Conservation (phyloP, 129 eudicot genomes). For the Tanacetum coccineum region DNA sequence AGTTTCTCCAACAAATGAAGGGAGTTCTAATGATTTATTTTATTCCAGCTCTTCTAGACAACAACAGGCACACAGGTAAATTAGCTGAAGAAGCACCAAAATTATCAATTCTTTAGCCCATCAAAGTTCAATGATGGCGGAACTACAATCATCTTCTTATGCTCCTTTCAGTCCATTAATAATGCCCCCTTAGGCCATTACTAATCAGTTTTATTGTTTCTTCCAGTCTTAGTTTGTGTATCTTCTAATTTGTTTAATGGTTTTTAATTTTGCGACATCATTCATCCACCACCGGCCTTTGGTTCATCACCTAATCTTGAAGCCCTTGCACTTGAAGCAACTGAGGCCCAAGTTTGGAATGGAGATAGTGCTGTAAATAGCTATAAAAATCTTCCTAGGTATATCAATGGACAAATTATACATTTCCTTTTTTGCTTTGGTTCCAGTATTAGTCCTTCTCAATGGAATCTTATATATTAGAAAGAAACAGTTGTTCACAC, state of each 20-base stretch:
- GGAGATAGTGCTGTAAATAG: slow-evolving; percentile 57
- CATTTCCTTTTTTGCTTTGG: background rate
- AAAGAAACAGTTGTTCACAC: slow-evolving; percentile 3
- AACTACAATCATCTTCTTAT: background rate
- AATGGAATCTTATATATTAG: slow-evolving; percentile 16
- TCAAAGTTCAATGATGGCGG: background rate
- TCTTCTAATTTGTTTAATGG: slow-evolving; percentile 7
- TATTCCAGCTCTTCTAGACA: slow-evolving; percentile 49
- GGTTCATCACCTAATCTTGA: slow-evolving; percentile 99
- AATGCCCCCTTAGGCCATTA: background rate
- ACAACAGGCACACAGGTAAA: slow-evolving; percentile 46
- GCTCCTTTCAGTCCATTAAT: slow-evolving; percentile 3
- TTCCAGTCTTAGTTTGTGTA: slow-evolving; percentile 5
- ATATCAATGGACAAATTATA: background rate
- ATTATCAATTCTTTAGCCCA: slow-evolving; percentile 14
- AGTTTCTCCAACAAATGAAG: slow-evolving; percentile 66
- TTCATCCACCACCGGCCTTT: slow-evolving; percentile 98
- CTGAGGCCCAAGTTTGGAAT: slow-evolving; percentile 51
- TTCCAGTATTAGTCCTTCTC: slow-evolving; percentile 6
- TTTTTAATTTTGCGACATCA: slow-evolving; percentile 36
- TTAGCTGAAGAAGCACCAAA: slow-evolving; percentile 3
- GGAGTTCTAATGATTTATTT: slow-evolving; percentile 46
- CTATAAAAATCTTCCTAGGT: slow-evolving; percentile 53
- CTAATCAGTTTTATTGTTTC: slow-evolving; percentile 1
- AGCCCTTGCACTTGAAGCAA: slow-evolving; percentile 91